A percentile compares a stretch with the other conserved stretches of the same genome.
These are phyloP conservation scores for Zarea fungicola DNA, from an alignment of 2,329 filamentous ascomycete species.

Conservation along the genomic window DNA sequence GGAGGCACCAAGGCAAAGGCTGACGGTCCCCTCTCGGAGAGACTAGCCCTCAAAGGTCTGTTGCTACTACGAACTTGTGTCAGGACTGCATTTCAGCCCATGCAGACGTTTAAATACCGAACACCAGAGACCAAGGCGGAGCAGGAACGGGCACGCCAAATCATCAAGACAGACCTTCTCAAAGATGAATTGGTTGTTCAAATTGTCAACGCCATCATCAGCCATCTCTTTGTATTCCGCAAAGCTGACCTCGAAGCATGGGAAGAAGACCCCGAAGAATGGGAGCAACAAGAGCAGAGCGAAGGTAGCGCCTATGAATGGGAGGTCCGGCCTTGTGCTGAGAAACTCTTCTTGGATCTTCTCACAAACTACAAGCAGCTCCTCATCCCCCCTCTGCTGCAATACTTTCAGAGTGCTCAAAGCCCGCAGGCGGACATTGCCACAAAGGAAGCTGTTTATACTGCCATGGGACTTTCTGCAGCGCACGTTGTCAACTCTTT, in stretches of 20 bases:
- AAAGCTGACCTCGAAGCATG: slow-evolving; percentile 81
- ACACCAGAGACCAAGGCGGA: slow-evolving; percentile 70
- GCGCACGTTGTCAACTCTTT: slow-evolving; percentile 67
- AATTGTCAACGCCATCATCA: slow-evolving; percentile 79
- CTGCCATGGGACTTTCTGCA: slow-evolving; percentile 81
- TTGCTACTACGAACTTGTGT: slow-evolving; percentile 77
- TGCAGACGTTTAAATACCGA: slow-evolving; percentile 78
- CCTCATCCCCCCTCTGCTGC: slow-evolving; percentile 70
- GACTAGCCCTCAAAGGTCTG: slow-evolving; percentile 75
- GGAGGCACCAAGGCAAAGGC: slow-evolving; percentile 43
- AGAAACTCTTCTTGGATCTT: slow-evolving; percentile 89
- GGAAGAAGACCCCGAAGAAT: slow-evolving; percentile 92
- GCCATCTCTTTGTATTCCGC: slow-evolving; percentile 82
- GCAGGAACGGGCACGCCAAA: slow-evolving; percentile 61
- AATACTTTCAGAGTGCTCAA: slow-evolving; percentile 76
- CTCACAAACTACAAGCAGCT: slow-evolving; percentile 83
- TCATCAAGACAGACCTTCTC: slow-evolving; percentile 70
- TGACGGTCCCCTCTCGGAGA: slow-evolving; percentile 65
- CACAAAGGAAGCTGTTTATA: slow-evolving; percentile 91
- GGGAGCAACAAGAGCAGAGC: slow-evolving; percentile 86
- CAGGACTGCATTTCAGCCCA: slow-evolving; percentile 76
- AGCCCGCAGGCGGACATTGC: slow-evolving; percentile 63
- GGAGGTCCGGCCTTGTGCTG: slow-evolving; percentile 84
- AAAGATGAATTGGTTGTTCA: slow-evolving; percentile 71
- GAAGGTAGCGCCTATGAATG: slow-evolving; percentile 85